Base-by-base conservation (phyloP, 495 filamentous ascomycete species). In the Talaromyces nanjingensis region DNA sequence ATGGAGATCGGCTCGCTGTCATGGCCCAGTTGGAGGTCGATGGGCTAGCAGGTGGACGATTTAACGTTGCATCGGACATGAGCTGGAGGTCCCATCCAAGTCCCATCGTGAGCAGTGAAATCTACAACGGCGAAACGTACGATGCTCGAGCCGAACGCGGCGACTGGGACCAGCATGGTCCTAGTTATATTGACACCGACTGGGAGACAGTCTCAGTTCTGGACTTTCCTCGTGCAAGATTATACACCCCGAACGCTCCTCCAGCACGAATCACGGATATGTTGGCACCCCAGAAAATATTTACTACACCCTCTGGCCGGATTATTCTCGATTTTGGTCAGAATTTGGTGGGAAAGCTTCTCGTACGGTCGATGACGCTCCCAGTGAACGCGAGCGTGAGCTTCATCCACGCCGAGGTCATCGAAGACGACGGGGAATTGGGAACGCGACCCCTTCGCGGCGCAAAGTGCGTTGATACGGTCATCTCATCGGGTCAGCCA, bases 301-400 rank as follows among this genome's bases (percentile, higher is more conserved):
- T 81, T 11, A 79, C 60, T 11, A 81, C 75, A 9, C 77, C 79
- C 2, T 70, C 73, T 1, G 79, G 80, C 8, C 78, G 78, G 55
- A 78, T 70, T 0, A 76, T 85, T 4, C 59, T 86, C 6, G 83
- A 86, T 64, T 85, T 84, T 64, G 82, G 82, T 12, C 83, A 85
- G 64, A 86, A 85, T 62, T 70, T 85, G 11, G 83, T 84, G 4
- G 83, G 82, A 4, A 74, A 74, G 55, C 66, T 84, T 33, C 31
- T 33, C 31, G 31, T 33, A 33, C 31, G 31, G 31, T 33, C 31
- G 7, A 8, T 33, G 31, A 33, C 31, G 1, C 31, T 33, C 31
- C 31, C 31, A 8, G 5, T 33, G 31, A 33, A 33, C 31, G 5
- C 31, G 7, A 33, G n/a, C 9, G 60, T 71, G 5, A 74, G 67